These are phyloP conservation scores for Nothophoma quercina DNA, from an alignment of 2,329 filamentous ascomycete genomes.

Conservation along the genomic window DNA sequence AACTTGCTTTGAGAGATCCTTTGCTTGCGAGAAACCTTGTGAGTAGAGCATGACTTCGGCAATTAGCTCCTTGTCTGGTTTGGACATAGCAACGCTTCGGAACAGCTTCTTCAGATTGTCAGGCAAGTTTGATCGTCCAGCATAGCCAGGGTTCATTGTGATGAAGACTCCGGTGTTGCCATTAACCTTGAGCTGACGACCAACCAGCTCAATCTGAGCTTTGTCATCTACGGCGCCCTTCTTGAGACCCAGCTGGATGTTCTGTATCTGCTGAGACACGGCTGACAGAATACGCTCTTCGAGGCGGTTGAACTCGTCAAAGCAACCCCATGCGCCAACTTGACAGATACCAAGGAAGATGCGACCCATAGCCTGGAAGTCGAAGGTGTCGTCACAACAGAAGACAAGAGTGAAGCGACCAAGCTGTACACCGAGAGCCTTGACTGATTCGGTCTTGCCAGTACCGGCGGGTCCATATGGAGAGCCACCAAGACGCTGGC, in stretches of 20 bases:
- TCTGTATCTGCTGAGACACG: slow-evolving; percentile 98
- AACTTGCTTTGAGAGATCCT: slow-evolving; percentile 89
- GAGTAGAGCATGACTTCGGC: slow-evolving; percentile 99
- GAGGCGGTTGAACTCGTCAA: slow-evolving; percentile 99
- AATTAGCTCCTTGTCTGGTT: slow-evolving; percentile 99
- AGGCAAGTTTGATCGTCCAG: slow-evolving; percentile 94
- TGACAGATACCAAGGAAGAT: slow-evolving; percentile 99
- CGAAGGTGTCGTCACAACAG: slow-evolving; percentile 99
- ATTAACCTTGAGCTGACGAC: slow-evolving; percentile 88
- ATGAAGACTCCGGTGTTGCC: slow-evolving; percentile 98
- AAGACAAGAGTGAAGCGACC: slow-evolving; percentile 98
- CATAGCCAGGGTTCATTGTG: slow-evolving; percentile 99
- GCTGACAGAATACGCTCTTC: slow-evolving; percentile 97
- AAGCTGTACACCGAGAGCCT: slow-evolving; percentile 93
- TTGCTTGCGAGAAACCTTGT: slow-evolving; percentile 97
- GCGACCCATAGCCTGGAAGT: slow-evolving; percentile 99
- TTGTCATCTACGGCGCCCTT: slow-evolving; percentile 82
- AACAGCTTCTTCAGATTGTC: slow-evolving; percentile 99
- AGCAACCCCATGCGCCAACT: slow-evolving; percentile 99
- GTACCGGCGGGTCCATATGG: slow-evolving; percentile 98
- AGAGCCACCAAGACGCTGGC: slow-evolving; percentile 93
- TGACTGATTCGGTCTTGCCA: slow-evolving; percentile 98
- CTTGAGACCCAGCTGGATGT: slow-evolving; percentile 95
- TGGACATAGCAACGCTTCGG: slow-evolving; percentile 99
- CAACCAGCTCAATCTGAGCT: slow-evolving; percentile 91